Percentiles rank a stretch among this genome's conserved stretches.
These are phyloP conservation scores for Aspergillus terreus DNA, from an alignment of 2,329 filamentous ascomycete species.

Conservation along the genomic window DNA sequence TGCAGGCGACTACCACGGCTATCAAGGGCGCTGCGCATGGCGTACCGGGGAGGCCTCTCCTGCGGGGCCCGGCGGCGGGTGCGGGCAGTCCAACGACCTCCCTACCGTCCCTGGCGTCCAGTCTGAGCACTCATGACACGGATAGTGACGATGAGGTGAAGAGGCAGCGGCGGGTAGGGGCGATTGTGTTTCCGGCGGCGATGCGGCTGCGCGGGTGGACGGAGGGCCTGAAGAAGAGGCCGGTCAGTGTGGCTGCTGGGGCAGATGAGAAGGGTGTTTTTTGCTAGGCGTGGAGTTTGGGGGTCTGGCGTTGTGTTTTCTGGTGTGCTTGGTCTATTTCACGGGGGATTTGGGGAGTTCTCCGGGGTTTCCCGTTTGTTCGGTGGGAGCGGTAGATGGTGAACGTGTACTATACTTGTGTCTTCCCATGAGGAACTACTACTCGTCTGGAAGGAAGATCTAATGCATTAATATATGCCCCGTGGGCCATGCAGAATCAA, in stretches of 20 bases:
- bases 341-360: constrained; percentile 3
- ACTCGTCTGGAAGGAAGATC: constrained; percentile 1
- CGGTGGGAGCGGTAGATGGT: background rate
- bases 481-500: constrained; percentile 13
- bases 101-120: background rate
- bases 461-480: constrained; percentile 18
- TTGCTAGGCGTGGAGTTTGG: constrained; percentile 19
- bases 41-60: background rate
- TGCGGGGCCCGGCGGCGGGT: background rate
- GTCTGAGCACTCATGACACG: background rate
- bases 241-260: background rate
- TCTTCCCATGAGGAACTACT: too few relatives aligned
- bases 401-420: background rate
- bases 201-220: background rate
- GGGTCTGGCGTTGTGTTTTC: constrained; percentile 8
- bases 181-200: background rate
- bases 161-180: constrained; percentile 4
- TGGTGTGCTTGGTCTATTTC: constrained; percentile 14
- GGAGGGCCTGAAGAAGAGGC: background rate
- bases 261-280: constrained; percentile 14
- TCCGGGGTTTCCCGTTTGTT: background rate
- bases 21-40: background rate
- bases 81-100: background rate
- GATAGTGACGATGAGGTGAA: constrained; percentile 3
- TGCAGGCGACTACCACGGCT: constrained; percentile 7